Conservation (phyloP, 306 rosid species). For the Lithocarpus polystachyus region DNA sequence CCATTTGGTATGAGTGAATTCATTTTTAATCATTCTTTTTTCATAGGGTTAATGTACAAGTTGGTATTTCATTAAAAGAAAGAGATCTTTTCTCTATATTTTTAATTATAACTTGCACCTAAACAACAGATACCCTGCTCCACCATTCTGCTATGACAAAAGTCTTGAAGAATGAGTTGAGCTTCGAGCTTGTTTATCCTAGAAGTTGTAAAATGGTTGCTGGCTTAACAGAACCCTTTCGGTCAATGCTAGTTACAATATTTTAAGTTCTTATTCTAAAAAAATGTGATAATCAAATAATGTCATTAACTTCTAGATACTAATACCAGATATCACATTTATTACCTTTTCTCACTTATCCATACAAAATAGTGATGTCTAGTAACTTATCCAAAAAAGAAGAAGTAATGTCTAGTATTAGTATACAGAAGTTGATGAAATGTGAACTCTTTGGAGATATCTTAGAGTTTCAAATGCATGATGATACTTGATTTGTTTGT, state of each 20-base stretch:
- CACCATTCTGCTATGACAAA: not conserved
- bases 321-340: too few relatives aligned
- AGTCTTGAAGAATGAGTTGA: not conserved
- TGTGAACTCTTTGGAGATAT: not conserved
- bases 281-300: not conserved
- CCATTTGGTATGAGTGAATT: not conserved
- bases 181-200: not conserved
- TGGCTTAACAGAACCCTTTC: not conserved
- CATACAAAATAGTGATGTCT: too few relatives aligned
- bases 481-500: conserved; percentile 29
- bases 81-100: not conserved
- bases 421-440: not conserved
- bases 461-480: not conserved
- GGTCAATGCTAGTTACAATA: not conserved
- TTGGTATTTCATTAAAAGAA: not conserved
- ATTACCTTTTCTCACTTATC: too few relatives aligned
- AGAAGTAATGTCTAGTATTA: not conserved
- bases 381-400: not conserved
- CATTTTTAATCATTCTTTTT: not conserved
- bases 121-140: not conserved
- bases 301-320: too few relatives aligned
- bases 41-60: not conserved
- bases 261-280: not conserved
- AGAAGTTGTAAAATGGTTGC: not conserved
- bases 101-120: not conserved